Percentiles rank a stretch among this genome's conserved stretches.
phyloP scores from a whole-genome alignment of 176 grass and related monocot genomes.

The Zea luxurians region DNA sequence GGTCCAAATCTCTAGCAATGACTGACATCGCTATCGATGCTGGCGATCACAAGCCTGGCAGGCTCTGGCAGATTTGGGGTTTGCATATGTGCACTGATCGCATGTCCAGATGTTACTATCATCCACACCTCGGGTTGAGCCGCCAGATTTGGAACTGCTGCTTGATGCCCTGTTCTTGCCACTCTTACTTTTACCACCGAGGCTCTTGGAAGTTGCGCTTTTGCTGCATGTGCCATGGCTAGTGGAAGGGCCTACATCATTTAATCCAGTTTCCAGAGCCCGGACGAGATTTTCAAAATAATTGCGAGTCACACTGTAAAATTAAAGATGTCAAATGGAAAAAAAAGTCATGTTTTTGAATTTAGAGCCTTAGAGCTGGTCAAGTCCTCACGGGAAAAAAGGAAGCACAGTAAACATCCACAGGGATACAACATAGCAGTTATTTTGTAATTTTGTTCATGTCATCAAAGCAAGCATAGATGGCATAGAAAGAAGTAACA shows the following conservation, averaged over 20 bases:
- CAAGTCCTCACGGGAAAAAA: slow-evolving; percentile 2
- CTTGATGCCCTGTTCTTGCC: slow-evolving; percentile 59
- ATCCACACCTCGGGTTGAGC: slow-evolving; percentile 58
- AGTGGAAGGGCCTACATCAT: slow-evolving; percentile 84
- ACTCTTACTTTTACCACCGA: slow-evolving; percentile 69
- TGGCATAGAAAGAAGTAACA: neutral
- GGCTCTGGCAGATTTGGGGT: slow-evolving; percentile 56
- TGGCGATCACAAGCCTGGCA: slow-evolving; percentile 79
- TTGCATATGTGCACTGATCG: slow-evolving; percentile 82
- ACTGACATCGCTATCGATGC: slow-evolving; percentile 39
- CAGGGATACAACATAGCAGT: neutral
- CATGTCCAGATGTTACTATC: slow-evolving; percentile 78
- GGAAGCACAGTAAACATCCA: slow-evolving; percentile 13
- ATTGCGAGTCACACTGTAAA: slow-evolving; percentile 91
- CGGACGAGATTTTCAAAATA: slow-evolving; percentile 98
- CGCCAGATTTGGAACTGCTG: slow-evolving; percentile 57
- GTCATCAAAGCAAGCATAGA: slow-evolving; percentile 17
- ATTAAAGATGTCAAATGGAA: slow-evolving; percentile 19
- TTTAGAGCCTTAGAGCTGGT: neutral
- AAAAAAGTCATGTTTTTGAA: neutral
- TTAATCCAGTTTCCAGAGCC: slow-evolving; percentile 93
- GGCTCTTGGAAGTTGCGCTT: slow-evolving; percentile 64
- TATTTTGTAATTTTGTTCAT: neutral
- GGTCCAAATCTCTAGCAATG: slow-evolving; percentile 23
- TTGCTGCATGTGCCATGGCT: slow-evolving; percentile 68